A percentile compares a stretch with the other conserved stretches of the same genome.
These are phyloP conservation scores for Sporisorium exsertum DNA, from an alignment of 1,284 basidiomycete species.

Conservation along the genomic window DNA sequence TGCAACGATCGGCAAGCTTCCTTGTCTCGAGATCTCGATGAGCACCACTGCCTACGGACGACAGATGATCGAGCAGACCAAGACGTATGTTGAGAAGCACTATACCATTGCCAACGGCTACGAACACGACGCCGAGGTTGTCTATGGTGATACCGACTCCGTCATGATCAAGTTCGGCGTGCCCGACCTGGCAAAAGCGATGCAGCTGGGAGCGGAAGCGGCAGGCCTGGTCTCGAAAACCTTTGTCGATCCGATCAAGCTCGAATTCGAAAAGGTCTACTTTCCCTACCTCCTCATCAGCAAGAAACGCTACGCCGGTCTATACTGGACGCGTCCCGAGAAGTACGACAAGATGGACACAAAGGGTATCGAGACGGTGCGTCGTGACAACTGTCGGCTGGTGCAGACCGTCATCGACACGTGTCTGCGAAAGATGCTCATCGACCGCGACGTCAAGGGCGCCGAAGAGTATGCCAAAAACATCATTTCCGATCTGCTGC, in stretches of 20 bases:
- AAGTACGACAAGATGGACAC: slow-evolving; percentile 70
- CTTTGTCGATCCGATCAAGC: slow-evolving; percentile 67
- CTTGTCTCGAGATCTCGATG: slow-evolving; percentile 69
- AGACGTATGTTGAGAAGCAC: slow-evolving; percentile 61
- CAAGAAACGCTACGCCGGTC: slow-evolving; percentile 69
- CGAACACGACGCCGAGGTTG: slow-evolving; percentile 67
- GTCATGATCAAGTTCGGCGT: slow-evolving; percentile 69
- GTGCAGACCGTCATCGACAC: slow-evolving; percentile 69
- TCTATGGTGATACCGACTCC: slow-evolving; percentile 69
- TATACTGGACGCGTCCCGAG: slow-evolving; percentile 67
- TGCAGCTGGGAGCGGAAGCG: slow-evolving; percentile 81
- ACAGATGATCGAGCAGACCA: slow-evolving; percentile 69
- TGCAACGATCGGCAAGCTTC: slow-evolving; percentile 67
- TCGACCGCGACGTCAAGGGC: slow-evolving; percentile 68
- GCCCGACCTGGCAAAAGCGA: slow-evolving; percentile 59
- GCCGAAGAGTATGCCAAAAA: slow-evolving; percentile 68
- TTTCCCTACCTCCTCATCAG: slow-evolving; percentile 68
- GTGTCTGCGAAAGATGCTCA: slow-evolving; percentile 68
- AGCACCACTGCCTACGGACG: slow-evolving; percentile 69
- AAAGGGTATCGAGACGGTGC: slow-evolving; percentile 69
- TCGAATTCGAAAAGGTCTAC: slow-evolving; percentile 69
- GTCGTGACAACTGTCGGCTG: slow-evolving; percentile 69
- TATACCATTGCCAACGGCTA: slow-evolving; percentile 69
- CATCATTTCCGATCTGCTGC: slow-evolving; percentile 67
- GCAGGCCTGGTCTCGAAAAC: slow-evolving; percentile 80